Percentiles rank a stretch among this genome's conserved stretches.
phyloP scores from a whole-genome alignment of 2,329 filamentous ascomycete genomes.

The Aspergillus sojae region DNA sequence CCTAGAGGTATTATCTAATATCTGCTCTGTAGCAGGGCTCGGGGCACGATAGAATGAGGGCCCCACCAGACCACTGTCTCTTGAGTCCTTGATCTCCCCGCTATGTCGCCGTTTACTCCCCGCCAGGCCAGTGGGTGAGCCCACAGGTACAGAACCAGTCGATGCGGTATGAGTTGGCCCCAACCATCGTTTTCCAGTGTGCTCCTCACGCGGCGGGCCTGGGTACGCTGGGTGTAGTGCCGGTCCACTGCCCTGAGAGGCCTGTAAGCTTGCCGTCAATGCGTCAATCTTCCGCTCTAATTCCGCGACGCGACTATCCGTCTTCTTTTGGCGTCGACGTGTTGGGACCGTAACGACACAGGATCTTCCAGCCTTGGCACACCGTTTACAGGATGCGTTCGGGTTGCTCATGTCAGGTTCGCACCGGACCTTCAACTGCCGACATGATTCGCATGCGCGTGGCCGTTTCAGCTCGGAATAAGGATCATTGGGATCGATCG shows the following conservation, averaged over 20 bases:
- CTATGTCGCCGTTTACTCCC: slow-evolving; percentile 36
- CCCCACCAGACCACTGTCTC: slow-evolving; percentile 5
- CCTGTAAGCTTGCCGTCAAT: slow-evolving; percentile 76
- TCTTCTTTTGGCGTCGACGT: slow-evolving; percentile 86
- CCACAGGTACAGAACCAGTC: slow-evolving; percentile 5
- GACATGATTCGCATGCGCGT: slow-evolving; percentile 75
- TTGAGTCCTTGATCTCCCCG: slow-evolving; percentile 31
- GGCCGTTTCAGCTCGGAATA: slow-evolving; percentile 63
- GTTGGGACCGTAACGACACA: slow-evolving; percentile 77
- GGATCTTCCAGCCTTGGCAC: slow-evolving; percentile 74
- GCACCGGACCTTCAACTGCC: slow-evolving; percentile 79
- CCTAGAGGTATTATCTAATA: slow-evolving; percentile 17
- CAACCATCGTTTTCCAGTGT: slow-evolving; percentile 38
- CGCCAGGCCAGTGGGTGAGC: slow-evolving; percentile 11
- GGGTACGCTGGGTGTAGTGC: slow-evolving; percentile 18
- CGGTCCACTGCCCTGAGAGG: slow-evolving; percentile 41
- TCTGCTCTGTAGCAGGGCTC: slow-evolving; percentile 26
- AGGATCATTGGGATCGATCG: slow-evolving; percentile 23
- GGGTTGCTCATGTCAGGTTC: slow-evolving; percentile 69
- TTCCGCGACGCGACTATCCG: slow-evolving; percentile 84
- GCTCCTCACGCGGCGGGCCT: slow-evolving; percentile 41
- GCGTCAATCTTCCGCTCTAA: slow-evolving; percentile 92
- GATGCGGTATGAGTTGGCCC: slow-evolving; percentile 18
- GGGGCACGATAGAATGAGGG: slow-evolving; percentile 7
- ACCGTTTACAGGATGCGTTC: slow-evolving; percentile 71